phyloP scores from a whole-genome alignment of 768 basidiomycete genomes.

The Russula foetens region DNA sequence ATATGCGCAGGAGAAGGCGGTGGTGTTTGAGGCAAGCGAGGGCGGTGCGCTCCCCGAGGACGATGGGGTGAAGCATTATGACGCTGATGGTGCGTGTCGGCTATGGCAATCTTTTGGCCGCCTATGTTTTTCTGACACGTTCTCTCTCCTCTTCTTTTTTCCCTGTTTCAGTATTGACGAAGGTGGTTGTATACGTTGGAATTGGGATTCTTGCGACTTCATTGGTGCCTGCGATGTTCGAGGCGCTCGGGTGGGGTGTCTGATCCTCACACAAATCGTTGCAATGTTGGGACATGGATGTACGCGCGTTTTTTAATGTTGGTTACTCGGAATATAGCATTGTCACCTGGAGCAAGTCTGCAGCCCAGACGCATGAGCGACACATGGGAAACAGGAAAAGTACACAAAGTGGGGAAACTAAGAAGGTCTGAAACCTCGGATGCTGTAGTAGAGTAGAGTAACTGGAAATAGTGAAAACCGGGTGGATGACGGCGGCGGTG shows the following conservation, averaged over 20 bases:
- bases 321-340: no score
- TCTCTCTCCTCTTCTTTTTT: background rate
- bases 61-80: slow-evolving; percentile 62
- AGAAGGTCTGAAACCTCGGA: no score
- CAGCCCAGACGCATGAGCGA: no score
- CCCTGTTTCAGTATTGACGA: slow-evolving; percentile 59
- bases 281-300: background rate
- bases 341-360: no score
- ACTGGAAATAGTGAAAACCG: no score
- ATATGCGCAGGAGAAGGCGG: slow-evolving; percentile 11
- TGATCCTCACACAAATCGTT: background rate
- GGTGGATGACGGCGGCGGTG: no score
- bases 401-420: no score
- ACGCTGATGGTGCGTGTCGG: slow-evolving; percentile 64
- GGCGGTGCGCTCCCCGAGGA: slow-evolving; percentile 20
- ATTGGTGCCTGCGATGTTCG: slow-evolving; percentile 58
- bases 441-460: no score
- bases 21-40: slow-evolving; percentile 14
- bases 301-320: no score
- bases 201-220: slow-evolving; percentile 66
- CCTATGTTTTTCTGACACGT: background rate
- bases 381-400: no score
- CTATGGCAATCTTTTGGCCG: background rate
- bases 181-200: slow-evolving; percentile 84
- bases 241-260: slow-evolving; percentile 61